Conservation (phyloP, 2,329 filamentous ascomycete genomes). For the Sphaerulina vaccinii region DNA sequence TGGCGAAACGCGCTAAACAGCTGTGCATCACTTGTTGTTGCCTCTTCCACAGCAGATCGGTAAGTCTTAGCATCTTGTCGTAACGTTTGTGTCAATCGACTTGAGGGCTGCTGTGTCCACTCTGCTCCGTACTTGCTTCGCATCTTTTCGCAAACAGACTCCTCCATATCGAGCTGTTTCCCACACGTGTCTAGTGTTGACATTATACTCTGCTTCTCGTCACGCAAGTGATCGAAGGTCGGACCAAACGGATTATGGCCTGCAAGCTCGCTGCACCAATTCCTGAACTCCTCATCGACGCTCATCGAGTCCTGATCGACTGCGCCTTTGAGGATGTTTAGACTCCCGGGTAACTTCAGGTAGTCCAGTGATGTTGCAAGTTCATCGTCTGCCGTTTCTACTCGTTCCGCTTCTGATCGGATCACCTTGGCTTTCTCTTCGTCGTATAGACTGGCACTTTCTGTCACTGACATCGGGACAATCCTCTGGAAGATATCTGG, state of each 20-base stretch:
- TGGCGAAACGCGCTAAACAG: slow-evolving; percentile 80
- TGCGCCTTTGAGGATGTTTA: slow-evolving; percentile 89
- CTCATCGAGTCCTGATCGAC: slow-evolving; percentile 80
- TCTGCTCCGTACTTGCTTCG: slow-evolving; percentile 92
- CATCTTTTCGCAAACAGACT: slow-evolving; percentile 99
- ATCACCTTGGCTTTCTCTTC: slow-evolving; percentile 97
- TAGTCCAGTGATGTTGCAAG: slow-evolving; percentile 96
- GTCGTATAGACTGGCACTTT: slow-evolving; percentile 94
- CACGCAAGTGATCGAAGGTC: slow-evolving; percentile 75
- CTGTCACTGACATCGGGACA: slow-evolving; percentile 90
- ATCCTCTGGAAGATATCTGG: slow-evolving; percentile 97
- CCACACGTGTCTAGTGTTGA: slow-evolving; percentile 72
- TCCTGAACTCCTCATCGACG: slow-evolving; percentile 86
- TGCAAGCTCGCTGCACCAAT: slow-evolving; percentile 91
- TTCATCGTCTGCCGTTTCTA: slow-evolving; percentile 88
- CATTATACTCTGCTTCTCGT: slow-evolving; percentile 74
- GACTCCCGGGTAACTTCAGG: slow-evolving; percentile 71
- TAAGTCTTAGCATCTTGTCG: slow-evolving; percentile 86
- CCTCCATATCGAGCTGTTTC: slow-evolving; percentile 93
- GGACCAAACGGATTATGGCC: slow-evolving; percentile 75
- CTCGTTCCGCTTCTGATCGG: slow-evolving; percentile 87
- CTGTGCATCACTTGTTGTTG: slow-evolving; percentile 79
- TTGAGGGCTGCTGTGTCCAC: slow-evolving; percentile 97
- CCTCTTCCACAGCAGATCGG: slow-evolving; percentile 84
- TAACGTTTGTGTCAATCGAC: slow-evolving; percentile 80